Percentiles rank a stretch among this genome's conserved stretches.
Evolutionary conservation across 306 rosid genomes (phyloP).

Genomic region (Amphicarpaea edgeworthii): DNA sequence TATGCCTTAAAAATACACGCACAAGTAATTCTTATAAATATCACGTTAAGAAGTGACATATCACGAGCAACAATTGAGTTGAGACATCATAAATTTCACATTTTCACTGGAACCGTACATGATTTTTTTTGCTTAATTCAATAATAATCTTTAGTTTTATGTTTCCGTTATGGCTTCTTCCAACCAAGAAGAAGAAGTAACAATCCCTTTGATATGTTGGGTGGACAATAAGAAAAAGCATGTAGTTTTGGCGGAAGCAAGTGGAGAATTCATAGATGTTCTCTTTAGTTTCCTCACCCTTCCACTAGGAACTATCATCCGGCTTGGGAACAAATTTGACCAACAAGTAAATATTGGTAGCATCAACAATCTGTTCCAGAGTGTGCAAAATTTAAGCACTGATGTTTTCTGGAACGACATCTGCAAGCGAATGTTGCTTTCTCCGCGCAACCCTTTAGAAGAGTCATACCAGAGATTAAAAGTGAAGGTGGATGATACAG

Average conservation of each 20-base stretch:
- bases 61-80: neutral
- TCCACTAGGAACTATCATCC: slow-evolving; percentile 10
- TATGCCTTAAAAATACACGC: too few relatives aligned
- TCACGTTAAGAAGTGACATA: too few relatives aligned
- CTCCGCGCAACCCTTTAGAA: too few relatives aligned
- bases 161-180: neutral
- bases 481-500: too few relatives aligned
- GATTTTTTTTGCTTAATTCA: too few relatives aligned
- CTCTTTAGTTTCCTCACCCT: slow-evolving; percentile 1
- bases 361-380: neutral
- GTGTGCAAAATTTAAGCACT: too few relatives aligned
- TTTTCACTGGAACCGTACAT: too few relatives aligned
- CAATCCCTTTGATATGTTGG: neutral
- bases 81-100: neutral
- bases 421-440: too few relatives aligned
- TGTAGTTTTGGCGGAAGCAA: neutral
- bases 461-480: too few relatives aligned
- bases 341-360: neutral
- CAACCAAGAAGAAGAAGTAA: neutral
- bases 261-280: neutral
- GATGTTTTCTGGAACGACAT: too few relatives aligned
- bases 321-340: neutral
- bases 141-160: neutral
- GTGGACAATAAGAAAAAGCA: neutral
- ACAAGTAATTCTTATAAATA: too few relatives aligned